These are phyloP conservation scores for Blastocladiella britannica DNA, from an alignment of 192 early-diverging fungal species.

Conservation along the genomic window DNA sequence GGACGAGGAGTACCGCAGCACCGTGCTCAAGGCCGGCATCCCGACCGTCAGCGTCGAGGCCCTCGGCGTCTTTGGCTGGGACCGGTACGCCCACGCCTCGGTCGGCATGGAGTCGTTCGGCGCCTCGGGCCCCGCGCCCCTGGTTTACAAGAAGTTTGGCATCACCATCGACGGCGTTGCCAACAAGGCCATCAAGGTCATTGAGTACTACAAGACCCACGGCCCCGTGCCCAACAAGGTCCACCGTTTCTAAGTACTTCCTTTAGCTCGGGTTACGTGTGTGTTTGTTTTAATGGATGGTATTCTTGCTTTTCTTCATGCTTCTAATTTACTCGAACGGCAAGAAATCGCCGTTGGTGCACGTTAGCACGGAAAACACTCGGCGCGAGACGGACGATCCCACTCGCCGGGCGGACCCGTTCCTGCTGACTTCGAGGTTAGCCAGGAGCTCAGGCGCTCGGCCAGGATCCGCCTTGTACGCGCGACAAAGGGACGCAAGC, in stretches of 20 bases:
- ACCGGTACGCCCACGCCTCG: constrained; percentile 68
- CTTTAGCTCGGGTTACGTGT: no score
- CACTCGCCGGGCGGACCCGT: no score
- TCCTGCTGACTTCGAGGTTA: no score
- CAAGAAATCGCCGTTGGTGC: no score
- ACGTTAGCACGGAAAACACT: no score
- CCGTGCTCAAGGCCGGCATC: constrained; percentile 57
- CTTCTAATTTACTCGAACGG: no score
- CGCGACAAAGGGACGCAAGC: no score
- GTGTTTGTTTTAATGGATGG: no score
- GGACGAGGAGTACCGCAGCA: constrained; percentile 49
- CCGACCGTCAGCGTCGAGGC: constrained; percentile 81
- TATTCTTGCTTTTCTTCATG: no score
- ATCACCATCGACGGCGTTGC: constrained; percentile 52
- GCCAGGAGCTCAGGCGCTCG: no score
- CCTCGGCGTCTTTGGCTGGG: constrained; percentile 70
- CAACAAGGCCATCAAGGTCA: constrained; percentile 52
- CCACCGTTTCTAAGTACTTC: constrained; percentile 4
- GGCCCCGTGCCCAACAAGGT: constrained; percentile 5
- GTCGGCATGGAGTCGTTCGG: constrained; percentile 85
- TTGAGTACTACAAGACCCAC: constrained; percentile 64
- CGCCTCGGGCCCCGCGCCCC: constrained; percentile 52
- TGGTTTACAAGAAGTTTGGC: constrained; percentile 74
- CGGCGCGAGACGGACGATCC: no score
- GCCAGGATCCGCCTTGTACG: no score